Evolutionary conservation across 2,329 filamentous ascomycete genomes (phyloP), one percentile per base, ranked within the genome.

Genomic region (Colletotrichum echinochloae): DNA sequence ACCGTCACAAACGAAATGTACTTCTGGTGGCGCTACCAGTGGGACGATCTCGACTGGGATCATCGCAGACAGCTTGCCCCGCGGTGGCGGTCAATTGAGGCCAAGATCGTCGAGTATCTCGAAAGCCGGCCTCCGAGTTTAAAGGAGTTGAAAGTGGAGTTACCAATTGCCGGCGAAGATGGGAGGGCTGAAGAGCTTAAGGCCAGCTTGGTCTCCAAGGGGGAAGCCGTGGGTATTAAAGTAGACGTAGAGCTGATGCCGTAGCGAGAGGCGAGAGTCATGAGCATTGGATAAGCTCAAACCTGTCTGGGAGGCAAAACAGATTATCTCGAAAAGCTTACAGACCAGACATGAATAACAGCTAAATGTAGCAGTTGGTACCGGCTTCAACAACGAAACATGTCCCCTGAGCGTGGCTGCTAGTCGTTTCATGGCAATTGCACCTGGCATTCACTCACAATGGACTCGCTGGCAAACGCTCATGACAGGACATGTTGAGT

Each of bases 1-100:
- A 60, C 54, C 2, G 14, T 65, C 5, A 65, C 63, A 5, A 60
- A 52, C 14, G 54, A 65, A 59, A 65, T 65, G 63, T 11, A 39
- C 35, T 66, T 28, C 2, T 66, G 63, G 63, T 54, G 63, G 63
- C 46, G 30, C 6, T 66, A 60, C 30, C 16, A n/a, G 35, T 66
- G 63, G 63, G 46, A 61, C 57, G 63, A 61, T 11, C 30, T 60
- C 3, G 30, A 66, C 6, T n/a, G 56, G 56, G 56, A 61, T 14
- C 20, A 6, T 5, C 26, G 14, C 37, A 2, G 52, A 18, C 55
- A 20, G 1, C 28, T 35, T 20, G 33, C 41, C 46, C 49, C 35
- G 18, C n/a, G 35, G 39, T 63, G 60, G 37, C 49, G 30, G 26
- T 59, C 56, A 11, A 41, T 46, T 1, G 56, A 59, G 26, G 39